Conservation (phyloP, 306 rosid species). For the Benincasa hispida region DNA sequence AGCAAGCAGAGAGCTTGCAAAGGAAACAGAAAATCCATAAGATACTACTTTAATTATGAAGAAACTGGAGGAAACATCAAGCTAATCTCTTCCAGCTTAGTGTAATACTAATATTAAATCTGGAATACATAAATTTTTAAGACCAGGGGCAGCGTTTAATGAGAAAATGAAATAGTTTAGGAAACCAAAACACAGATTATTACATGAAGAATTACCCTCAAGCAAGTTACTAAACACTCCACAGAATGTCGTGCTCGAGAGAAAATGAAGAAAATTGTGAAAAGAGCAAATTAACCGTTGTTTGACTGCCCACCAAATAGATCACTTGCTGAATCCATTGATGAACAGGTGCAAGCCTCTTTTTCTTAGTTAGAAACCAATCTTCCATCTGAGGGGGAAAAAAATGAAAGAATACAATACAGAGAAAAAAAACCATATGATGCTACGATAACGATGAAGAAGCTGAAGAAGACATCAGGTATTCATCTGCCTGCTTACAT, state of each 20-base stretch:
- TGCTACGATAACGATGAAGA: neutral
- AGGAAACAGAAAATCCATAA: neutral
- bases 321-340: neutral
- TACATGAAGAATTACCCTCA: neutral
- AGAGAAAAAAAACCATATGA: neutral
- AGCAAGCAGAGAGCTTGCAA: neutral
- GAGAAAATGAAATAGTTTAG: neutral
- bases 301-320: neutral
- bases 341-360: neutral
- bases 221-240: neutral
- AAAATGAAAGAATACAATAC: too few relatives aligned
- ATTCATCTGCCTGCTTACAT: neutral
- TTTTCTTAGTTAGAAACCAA: too few relatives aligned
- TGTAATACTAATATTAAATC: neutral
- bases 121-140: neutral
- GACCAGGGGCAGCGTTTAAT: neutral
- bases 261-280: neutral
- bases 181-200: neutral
- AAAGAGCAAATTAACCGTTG: neutral
- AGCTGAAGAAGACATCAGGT: neutral
- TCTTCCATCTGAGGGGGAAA: too few relatives aligned
- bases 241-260: neutral
- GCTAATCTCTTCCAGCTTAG: neutral
- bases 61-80: neutral
- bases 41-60: neutral